Percentiles rank a stretch among this genome's conserved stretches.
These are phyloP conservation scores for Trichoderma cornu-damae DNA, from an alignment of 2,329 filamentous ascomycete species.

Conservation along the genomic window DNA sequence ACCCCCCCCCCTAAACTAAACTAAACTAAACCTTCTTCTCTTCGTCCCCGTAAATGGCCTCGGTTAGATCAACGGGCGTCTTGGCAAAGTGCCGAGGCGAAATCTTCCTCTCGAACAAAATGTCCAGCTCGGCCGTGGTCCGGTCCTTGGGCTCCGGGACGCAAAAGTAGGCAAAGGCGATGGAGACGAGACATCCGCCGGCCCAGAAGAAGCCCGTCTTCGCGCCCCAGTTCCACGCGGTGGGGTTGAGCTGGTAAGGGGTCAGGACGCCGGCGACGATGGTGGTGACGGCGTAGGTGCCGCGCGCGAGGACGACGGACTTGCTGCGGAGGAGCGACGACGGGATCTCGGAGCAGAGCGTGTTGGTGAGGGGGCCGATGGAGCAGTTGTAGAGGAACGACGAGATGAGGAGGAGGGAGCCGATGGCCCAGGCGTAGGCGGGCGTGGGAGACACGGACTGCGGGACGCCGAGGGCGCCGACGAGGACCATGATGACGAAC, in stretches of 20 bases:
- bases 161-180: conserved; percentile 46
- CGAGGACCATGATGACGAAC: conserved; percentile 34
- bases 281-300: conserved; percentile 40
- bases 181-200: conserved; percentile 44
- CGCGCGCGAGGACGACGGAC: conserved; percentile 49
- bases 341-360: conserved; percentile 48
- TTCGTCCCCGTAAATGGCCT: conserved; percentile 1
- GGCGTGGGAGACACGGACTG: neutral
- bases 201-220: conserved; percentile 45
- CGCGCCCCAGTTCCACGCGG: conserved; percentile 45
- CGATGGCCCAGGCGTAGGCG: conserved; percentile 40
- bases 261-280: conserved; percentile 47
- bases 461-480: conserved; percentile 35
- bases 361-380: conserved; percentile 50
- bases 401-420: conserved; percentile 46
- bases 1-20: neutral
- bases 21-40: neutral
- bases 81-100: conserved; percentile 24
- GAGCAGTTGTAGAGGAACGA: conserved; percentile 51
- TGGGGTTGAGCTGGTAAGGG: conserved; percentile 44
- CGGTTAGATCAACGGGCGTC: conserved; percentile 13
- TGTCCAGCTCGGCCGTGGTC: conserved; percentile 39
- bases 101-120: conserved; percentile 31
- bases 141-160: conserved; percentile 50
- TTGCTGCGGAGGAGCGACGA: conserved; percentile 51